Evolutionary conservation across 2,329 filamentous ascomycete genomes (phyloP).

Genomic region (Fusarium subtropicale): DNA sequence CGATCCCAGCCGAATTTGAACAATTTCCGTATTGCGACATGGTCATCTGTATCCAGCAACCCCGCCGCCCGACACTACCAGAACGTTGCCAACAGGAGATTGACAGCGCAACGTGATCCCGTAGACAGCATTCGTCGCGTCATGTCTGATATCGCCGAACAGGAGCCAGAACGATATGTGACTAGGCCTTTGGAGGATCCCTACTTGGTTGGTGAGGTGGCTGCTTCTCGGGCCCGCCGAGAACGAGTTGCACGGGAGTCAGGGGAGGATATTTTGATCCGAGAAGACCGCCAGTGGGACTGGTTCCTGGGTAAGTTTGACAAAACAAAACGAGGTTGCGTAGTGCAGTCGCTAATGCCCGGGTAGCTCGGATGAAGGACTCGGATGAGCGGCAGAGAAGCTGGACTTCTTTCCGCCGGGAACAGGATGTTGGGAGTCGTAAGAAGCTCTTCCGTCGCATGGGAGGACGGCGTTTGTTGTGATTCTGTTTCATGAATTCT

Average conservation of each 20-base stretch:
- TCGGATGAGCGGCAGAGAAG: slow-evolving; percentile 63
- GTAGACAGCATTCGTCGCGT: slow-evolving; percentile 43
- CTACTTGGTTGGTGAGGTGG: slow-evolving; percentile 73
- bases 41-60: slow-evolving; percentile 67
- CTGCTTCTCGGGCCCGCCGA: slow-evolving; percentile 67
- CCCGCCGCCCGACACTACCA: slow-evolving; percentile 71
- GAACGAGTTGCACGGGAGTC: slow-evolving; percentile 68
- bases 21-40: slow-evolving; percentile 68
- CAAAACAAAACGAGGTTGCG: neutral
- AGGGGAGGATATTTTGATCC: slow-evolving; percentile 64
- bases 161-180: slow-evolving; percentile 38
- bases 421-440: slow-evolving; percentile 47
- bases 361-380: slow-evolving; percentile 62
- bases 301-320: slow-evolving; percentile 65
- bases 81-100: slow-evolving; percentile 72
- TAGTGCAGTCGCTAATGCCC: slow-evolving; percentile 23
- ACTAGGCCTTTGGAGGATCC: slow-evolving; percentile 72
- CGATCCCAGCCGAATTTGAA: slow-evolving; percentile 58
- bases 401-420: slow-evolving; percentile 58
- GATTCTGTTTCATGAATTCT: slow-evolving; percentile 15
- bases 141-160: slow-evolving; percentile 35
- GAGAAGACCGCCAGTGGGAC: slow-evolving; percentile 71
- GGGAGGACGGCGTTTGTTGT: slow-evolving; percentile 49
- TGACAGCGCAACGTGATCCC: slow-evolving; percentile 57
- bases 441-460: slow-evolving; percentile 58